These are phyloP conservation scores for Oropetium thomaeum DNA, from an alignment of 176 grass and related monocot genomes.

Conservation along the genomic window DNA sequence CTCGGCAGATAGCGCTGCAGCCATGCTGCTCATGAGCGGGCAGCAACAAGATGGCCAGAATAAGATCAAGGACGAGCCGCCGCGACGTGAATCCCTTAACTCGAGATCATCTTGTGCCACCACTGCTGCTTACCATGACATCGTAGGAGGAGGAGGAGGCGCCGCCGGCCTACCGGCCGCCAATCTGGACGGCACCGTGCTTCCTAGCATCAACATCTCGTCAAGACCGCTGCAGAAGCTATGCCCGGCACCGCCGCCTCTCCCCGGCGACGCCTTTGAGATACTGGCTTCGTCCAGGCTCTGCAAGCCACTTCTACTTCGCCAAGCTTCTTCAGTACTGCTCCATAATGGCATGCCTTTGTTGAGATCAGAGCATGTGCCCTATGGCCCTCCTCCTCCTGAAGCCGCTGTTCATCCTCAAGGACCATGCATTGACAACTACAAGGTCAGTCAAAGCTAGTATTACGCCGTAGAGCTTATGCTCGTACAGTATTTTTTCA, in stretches of 20 bases:
- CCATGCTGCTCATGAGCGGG: slow-evolving; percentile 10
- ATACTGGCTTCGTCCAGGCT: slow-evolving; percentile 50
- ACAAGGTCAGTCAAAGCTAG: slow-evolving; percentile 39
- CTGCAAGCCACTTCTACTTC: slow-evolving; percentile 39
- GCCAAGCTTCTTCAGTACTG: slow-evolving; percentile 33
- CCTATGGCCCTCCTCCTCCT: slow-evolving; percentile 45
- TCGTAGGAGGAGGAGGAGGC: slow-evolving; percentile 5
- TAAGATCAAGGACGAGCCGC: slow-evolving; percentile 50
- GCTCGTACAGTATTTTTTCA: slow-evolving; percentile 13
- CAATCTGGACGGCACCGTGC: slow-evolving; percentile 25
- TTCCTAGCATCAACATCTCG: slow-evolving; percentile 51
- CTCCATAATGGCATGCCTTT: slow-evolving; percentile 35
- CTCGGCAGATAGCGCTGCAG: slow-evolving; percentile 15
- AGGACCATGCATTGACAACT: slow-evolving; percentile 44
- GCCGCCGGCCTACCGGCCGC: slow-evolving; percentile 17
- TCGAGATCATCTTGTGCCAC: slow-evolving; percentile 25
- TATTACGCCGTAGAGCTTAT: slow-evolving; percentile 3
- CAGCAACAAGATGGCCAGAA: slow-evolving; percentile 21
- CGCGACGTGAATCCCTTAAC: not conserved
- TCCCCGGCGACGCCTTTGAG: slow-evolving; percentile 46
- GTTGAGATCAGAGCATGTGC: slow-evolving; percentile 47
- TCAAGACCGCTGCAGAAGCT: slow-evolving; percentile 24
- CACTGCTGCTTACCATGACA: slow-evolving; percentile 17
- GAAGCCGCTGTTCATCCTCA: slow-evolving; percentile 38
- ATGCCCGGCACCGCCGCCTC: slow-evolving; percentile 3